A percentile compares a stretch with the other conserved stretches of the same genome.
Conservation (phyloP, 1,284 basidiomycete species). For the Tylopilus sp. region DNA sequence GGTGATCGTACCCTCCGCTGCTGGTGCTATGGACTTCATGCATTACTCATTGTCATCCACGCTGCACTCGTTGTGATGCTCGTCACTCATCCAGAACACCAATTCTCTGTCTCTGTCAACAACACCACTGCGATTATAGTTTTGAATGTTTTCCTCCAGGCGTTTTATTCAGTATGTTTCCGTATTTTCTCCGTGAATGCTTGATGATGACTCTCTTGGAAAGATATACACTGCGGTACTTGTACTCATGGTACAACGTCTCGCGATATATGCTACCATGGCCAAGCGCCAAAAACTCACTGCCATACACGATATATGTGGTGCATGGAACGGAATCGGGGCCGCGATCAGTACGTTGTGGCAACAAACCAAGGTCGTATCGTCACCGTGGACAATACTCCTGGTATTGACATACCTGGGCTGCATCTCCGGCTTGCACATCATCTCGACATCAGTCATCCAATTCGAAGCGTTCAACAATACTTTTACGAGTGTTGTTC, state of each 20-base stretch:
- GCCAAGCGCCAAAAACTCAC: neutral
- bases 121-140: neutral
- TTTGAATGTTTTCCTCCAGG: neutral
- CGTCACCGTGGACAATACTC: neutral
- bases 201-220: too few species aligned
- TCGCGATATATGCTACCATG: neutral
- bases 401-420: neutral
- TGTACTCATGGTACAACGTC: neutral
- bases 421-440: neutral
- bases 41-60: neutral
- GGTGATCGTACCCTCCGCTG: neutral
- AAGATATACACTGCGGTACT: neutral
- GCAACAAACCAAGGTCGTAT: neutral
- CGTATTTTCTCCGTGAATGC: neutral
- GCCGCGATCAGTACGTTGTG: neutral
- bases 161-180: neutral
- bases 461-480: conserved; percentile 1
- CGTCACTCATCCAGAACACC: neutral
- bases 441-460: neutral
- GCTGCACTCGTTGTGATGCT: neutral
- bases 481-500: neutral
- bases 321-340: neutral
- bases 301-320: neutral
- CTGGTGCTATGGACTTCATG: neutral
- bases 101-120: neutral